Conservation (phyloP, 2,329 filamentous ascomycete genomes). For the Penicillium sp. region DNA sequence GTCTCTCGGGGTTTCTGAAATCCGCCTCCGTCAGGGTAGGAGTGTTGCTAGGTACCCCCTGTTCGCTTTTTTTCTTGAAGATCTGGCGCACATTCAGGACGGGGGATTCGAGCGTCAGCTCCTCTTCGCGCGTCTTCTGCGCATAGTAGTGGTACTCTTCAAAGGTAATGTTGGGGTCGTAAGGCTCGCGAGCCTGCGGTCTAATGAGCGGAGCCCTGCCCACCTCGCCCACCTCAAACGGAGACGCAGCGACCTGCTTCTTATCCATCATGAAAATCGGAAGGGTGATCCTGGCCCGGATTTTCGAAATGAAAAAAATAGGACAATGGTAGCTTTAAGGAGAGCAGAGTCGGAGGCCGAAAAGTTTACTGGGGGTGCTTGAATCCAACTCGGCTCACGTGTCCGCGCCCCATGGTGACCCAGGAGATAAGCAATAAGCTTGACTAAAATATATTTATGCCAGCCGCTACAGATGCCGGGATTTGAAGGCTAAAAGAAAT, state of each 20-base stretch:
- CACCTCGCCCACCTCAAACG: not conserved
- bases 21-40: slow-evolving; percentile 6
- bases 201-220: slow-evolving; percentile 6
- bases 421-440: too few relatives aligned
- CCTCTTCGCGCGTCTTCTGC: slow-evolving; percentile 33
- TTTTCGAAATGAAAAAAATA: too few relatives aligned
- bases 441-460: too few relatives aligned
- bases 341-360: too few relatives aligned
- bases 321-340: too few relatives aligned
- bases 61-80: slow-evolving; percentile 5
- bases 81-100: slow-evolving; percentile 12
- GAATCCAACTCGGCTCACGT: too few relatives aligned
- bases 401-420: too few relatives aligned
- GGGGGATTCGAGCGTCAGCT: slow-evolving; percentile 25
- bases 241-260: not conserved
- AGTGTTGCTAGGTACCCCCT: slow-evolving; percentile 5
- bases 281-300: too few relatives aligned
- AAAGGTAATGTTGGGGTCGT: slow-evolving; percentile 31
- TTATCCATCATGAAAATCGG: not conserved
- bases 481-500: too few relatives aligned
- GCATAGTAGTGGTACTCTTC: slow-evolving; percentile 45
- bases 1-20: slow-evolving; percentile 10
- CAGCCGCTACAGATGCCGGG: too few relatives aligned
- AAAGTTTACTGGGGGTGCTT: too few relatives aligned
- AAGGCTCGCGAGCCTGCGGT: slow-evolving; percentile 21